Base-by-base conservation (phyloP, 2,329 filamentous ascomycete genomes). In the Fusarium tanahbumbuense region DNA sequence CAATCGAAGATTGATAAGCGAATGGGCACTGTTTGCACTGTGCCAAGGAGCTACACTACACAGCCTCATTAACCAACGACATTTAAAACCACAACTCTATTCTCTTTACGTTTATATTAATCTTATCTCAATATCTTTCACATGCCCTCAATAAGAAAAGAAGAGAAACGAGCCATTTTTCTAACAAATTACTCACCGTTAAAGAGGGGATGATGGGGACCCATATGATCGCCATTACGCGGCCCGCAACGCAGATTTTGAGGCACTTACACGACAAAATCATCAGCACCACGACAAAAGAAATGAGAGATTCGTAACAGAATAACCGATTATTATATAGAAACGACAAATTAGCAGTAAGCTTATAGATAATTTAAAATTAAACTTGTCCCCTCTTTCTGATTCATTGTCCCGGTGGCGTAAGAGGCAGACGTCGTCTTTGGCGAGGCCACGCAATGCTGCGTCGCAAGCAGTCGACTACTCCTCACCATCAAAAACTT, bases 391-490 rank as follows among this genome's bases (percentile, higher is more conserved):
- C 15, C n/a, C 42, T 25, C 30, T 32, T 25, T 56, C 8, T 12
- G 18, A 20, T 37, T 32, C 34, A 11, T 41, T 27, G 34, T 37
- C 49, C 28, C 50, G 67, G 67, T 75, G 73, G 73, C 73, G 71
- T 74, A 52, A 64, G 52, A 64, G 41, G 47, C 47, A 66, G 60
- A 73, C 63, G 72, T 74, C 71, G 64, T 65, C 48, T 71, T 75
- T 76, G 67, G 71, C 68, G 74, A 71, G 74, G 74, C 78, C 77
- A 75, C 77, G 77, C 77, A 79, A 78, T 78, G 70, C 76, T 72
- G 76, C 76, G 73, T 77, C 76, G 76, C 49, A 53, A 53, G 49
- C 49, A 53, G 25, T 42, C 32, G 16, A 20, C 13, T 47, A 18
- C 42, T 59, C 49, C 53, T 47, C 42, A 68, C 60, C 34, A 54